A percentile compares a stretch with the other conserved stretches of the same genome.
Evolutionary conservation across 2,329 filamentous ascomycete genomes (phyloP).

Genomic region (Monilinia vaccinii-corymbosi): DNA sequence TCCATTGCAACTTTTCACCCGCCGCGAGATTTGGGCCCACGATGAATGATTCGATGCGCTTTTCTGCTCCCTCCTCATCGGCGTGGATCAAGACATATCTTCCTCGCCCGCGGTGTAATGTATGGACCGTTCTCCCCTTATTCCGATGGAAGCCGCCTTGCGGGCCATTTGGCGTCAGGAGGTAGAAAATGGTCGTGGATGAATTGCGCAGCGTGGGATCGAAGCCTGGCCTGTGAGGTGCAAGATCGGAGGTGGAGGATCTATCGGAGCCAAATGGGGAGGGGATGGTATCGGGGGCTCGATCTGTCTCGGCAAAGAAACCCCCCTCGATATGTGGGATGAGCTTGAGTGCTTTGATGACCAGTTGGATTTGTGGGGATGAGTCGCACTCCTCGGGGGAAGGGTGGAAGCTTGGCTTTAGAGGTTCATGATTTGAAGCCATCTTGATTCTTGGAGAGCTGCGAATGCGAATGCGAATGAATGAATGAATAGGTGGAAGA

Average conservation of each 20-base stretch:
- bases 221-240: conserved; percentile 31
- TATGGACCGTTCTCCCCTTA: conserved; percentile 53
- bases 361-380: conserved; percentile 27
- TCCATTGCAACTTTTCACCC: conserved; percentile 58
- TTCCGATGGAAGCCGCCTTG: conserved; percentile 57
- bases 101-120: conserved; percentile 52
- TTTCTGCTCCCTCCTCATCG: conserved; percentile 35
- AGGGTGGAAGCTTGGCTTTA: conserved; percentile 24
- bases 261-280: conserved; percentile 43
- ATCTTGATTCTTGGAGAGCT: neutral
- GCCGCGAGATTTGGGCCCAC: conserved; percentile 48
- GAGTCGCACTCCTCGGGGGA: conserved; percentile 25
- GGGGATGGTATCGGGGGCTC: conserved; percentile 40
- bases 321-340: conserved; percentile 53
- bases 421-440: neutral
- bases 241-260: conserved; percentile 32
- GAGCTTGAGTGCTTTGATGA: conserved; percentile 40
- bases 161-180: conserved; percentile 46
- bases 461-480: neutral
- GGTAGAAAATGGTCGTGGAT: conserved; percentile 55
- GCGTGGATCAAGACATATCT: conserved; percentile 56
- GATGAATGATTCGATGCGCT: conserved; percentile 52
- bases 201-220: conserved; percentile 39
- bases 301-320: conserved; percentile 55
- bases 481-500: no score